Base-by-base conservation (phyloP, 257 asterid species). In the Penstemon davidsonii region DNA sequence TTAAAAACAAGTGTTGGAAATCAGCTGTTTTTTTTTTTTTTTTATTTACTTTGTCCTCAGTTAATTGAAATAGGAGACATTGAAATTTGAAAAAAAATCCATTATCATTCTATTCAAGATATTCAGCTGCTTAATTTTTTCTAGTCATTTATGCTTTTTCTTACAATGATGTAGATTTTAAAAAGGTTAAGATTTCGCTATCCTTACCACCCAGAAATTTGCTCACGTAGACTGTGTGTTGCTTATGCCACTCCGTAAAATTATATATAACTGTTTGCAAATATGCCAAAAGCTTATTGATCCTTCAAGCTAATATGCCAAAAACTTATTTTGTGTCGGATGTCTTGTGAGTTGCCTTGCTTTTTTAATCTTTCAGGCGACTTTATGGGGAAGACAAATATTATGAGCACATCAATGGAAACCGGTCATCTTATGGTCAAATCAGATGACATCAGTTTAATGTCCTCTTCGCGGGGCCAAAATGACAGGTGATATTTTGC, bases 311-410 rank as follows among this genome's bases (percentile, higher is more conserved):
- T n/a, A 56, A 19, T 19, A 58, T 36, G 10, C 42, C 15, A 19
- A 51, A 50, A 66, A 12, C 51, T 47, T 62, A 25, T 40, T 42
- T 55, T 2, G n/a, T 11, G 47, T 65, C 5, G 36, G 18, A 6
- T 70, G 52, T 33, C 41, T 61, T 25, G 33, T 10, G 4, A 58
- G 15, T 65, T 45, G 40, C 38, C 50, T 7, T 9, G n/a, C 56
- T 50, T 53, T 69, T 19, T 25, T 25, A 25, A 39, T 63, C 7
- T 55, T 73, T 37, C 86, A 92, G 98, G 75, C 77, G 66, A 67
- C 76, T 82, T 55, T 92, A 92, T 36, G 96, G 85, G 50, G 95
- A 89, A 79, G 96, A 83, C 15, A 64, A 75, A 38, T 89, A 89
- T 82, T 83, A 83, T 15, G 75, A 81, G 70, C 75, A 74, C 43